Base-by-base conservation (phyloP, 1,284 basidiomycete genomes). In the Neotropicomus parvogracilis region DNA sequence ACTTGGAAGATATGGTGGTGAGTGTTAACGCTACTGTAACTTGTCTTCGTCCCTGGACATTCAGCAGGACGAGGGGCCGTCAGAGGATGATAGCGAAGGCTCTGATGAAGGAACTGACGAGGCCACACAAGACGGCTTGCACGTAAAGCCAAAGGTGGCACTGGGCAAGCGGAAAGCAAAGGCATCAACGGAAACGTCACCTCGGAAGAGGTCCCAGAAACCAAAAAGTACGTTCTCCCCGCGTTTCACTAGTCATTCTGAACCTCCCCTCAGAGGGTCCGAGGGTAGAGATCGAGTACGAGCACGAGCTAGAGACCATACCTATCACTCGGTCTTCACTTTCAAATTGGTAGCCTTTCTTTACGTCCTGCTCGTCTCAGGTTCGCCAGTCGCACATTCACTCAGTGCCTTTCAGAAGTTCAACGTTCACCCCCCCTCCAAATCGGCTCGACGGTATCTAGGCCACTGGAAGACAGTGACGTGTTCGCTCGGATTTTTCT, bases 281-380 rank as follows among this genome's bases (percentile, higher is more conserved):
- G 8, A 79, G 85, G 56, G 85, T 98, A 66, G 91, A 95, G 66
- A 86, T 97, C 67, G 95, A 97, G 70, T 95, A 97, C 81, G 95
- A 95, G 65, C 79, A 86, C 58, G 91, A 97, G 72, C 79, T 90
- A 63, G 91, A 92, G 69, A 82, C 74, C 53, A 68, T 81, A 48
- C 81, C 81, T 35, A 71, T 84, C 40, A 77, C 76, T 35, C 79
- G 76, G 59, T 78, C 78, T 43, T 70, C 70, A 21, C 62, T 84
- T 49, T 75, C 77, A 32, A 79, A 75, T 54, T 86, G 83, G 83
- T 85, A 78, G 65, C 48, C 6, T 46, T 39, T 33, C 10, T 33
- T 17, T 19, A 29, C 20, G 16, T 35, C 27, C 24, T 29, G 6
- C 6, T 44, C 27, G 12, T 26, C 47, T 27, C 35, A 10, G 27